Evolutionary conservation across 352 stramenopile genomes (phyloP).

Genomic region (Pythium sp.): DNA sequence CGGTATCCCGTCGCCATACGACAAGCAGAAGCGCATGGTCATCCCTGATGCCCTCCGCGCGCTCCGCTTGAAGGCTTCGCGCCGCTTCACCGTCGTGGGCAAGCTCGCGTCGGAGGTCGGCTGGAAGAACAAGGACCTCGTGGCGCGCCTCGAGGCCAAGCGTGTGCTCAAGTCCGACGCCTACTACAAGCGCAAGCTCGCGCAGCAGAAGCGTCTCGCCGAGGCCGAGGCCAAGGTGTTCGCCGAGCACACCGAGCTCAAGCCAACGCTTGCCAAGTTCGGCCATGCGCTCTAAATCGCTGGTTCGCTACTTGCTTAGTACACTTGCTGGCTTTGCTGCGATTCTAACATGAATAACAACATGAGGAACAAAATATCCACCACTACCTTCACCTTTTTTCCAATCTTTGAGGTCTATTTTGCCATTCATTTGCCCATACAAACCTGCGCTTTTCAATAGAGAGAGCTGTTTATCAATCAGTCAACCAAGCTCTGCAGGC

Average conservation of each 20-base stretch:
- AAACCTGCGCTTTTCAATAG: neutral
- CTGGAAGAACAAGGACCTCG: slow-evolving; percentile 96
- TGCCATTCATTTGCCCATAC: too few relatives aligned
- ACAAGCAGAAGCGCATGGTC: slow-evolving; percentile 99
- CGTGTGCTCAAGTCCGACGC: slow-evolving; percentile 93
- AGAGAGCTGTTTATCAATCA: neutral
- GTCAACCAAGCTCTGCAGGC: neutral
- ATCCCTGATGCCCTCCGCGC: slow-evolving; percentile 95
- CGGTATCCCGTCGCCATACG: slow-evolving; percentile 97
- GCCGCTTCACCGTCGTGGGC: slow-evolving; percentile 95
- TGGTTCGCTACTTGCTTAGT: slow-evolving; percentile 9
- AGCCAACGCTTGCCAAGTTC: slow-evolving; percentile 81
- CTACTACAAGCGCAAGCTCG: slow-evolving; percentile 98
- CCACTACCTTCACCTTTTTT: neutral
- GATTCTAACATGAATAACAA: slow-evolving; percentile 13
- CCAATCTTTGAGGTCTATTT: neutral
- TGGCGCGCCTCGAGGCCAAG: slow-evolving; percentile 93
- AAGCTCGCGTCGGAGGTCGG: slow-evolving; percentile 94
- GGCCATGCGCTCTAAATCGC: slow-evolving; percentile 69
- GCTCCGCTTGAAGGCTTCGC: slow-evolving; percentile 92
- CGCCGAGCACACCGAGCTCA: slow-evolving; percentile 79
- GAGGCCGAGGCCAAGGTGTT: slow-evolving; percentile 90
- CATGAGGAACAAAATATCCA: slow-evolving; percentile 13
- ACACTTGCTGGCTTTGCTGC: slow-evolving; percentile 17
- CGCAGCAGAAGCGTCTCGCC: slow-evolving; percentile 86